Evolutionary conservation across 208 protist genomes (phyloP), one percentile per base, ranked within the genome.

Genomic region (Kentomonas sorsogonicus): DNA sequence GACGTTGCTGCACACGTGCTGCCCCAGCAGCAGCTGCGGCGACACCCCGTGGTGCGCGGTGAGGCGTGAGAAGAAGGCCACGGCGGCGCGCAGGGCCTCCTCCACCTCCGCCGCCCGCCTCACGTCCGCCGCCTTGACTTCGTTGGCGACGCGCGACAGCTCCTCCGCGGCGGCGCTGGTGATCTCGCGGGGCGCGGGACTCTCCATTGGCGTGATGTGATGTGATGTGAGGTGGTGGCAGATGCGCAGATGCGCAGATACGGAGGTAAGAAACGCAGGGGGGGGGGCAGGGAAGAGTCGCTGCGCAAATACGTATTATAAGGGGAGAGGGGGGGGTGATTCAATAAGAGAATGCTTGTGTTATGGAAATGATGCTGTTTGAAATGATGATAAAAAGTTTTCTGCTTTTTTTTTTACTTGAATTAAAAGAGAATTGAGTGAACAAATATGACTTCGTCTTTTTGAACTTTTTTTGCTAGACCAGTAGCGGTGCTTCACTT

Each of bases 1-100:
- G n/a, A 86, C 57, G 40, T 94, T 94, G 23, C 72, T 72, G 43
- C 72, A 66, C 6, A 94, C 82, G 53, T 90, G 76, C 51, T 83
- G 79, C 18, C 83, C 83, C 22, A 91, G 70, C 10, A 90, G 45
- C 16, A 77, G 41, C 56, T 86, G 77, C 13, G 78, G 58, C 7
- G 66, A 60, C 2, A 60, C 69, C 33, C 84, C 79, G 58, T 77
- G 64, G 20, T 74, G 63, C 40, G 75, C 68, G 10, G 66, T 54
- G 5, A 72, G 59, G 0, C 59, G 22, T 7, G 73, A 68, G 20
- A 92, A 71, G 23, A 89, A 81, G 3, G 41, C 44, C n/a, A 41
- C 50, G 53, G 89, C 72, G 36, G 77, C 62, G 9, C 57, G 13
- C 7, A 85, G 63, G 43, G 68, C 75, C 29, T 74, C 71, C 1